A percentile compares a stretch with the other conserved stretches of the same genome.
Evolutionary conservation across 345 rosid genomes (phyloP).

Genomic region (Eucalyptus pauciflora): DNA sequence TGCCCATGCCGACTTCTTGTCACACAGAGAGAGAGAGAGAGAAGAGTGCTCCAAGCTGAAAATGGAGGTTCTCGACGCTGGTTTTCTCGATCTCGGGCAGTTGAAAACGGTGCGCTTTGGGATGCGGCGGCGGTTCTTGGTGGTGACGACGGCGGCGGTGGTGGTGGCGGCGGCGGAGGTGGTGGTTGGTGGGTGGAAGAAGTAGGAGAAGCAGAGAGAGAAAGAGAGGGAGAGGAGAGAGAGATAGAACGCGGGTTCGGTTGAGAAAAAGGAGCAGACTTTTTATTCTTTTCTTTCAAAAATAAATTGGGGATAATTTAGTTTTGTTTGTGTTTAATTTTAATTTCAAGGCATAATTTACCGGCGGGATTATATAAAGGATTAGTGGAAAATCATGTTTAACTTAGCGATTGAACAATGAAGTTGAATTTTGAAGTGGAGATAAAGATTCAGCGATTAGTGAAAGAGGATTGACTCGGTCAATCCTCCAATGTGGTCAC

Average conservation of each 20-base stretch:
- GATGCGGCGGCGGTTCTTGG: neutral
- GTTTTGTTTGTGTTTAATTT: neutral
- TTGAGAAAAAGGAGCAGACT: slow-evolving; percentile 22
- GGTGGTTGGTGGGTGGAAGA: neutral
- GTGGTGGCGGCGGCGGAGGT: neutral
- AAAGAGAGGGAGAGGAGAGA: slow-evolving; percentile 7
- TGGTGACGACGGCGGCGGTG: neutral
- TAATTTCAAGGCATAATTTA: neutral
- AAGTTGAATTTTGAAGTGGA: neutral
- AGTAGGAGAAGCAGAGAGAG: slow-evolving; percentile 4
- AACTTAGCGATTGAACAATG: neutral
- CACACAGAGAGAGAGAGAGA: neutral
- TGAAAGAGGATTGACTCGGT: neutral
- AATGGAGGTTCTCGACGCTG: neutral
- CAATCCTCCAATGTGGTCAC: neutral
- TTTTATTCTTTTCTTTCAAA: neutral
- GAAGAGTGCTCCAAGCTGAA: neutral
- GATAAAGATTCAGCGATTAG: neutral
- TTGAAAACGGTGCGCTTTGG: neutral
- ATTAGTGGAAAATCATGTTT: neutral
- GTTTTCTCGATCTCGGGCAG: neutral
- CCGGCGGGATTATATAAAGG: neutral
- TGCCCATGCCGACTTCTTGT: slow-evolving; percentile 49
- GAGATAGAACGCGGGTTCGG: slow-evolving; percentile 60
- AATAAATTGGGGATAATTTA: neutral